phyloP scores from a whole-genome alignment of 2,329 filamentous ascomycete genomes.

The Dothideomycetidae sp. region DNA sequence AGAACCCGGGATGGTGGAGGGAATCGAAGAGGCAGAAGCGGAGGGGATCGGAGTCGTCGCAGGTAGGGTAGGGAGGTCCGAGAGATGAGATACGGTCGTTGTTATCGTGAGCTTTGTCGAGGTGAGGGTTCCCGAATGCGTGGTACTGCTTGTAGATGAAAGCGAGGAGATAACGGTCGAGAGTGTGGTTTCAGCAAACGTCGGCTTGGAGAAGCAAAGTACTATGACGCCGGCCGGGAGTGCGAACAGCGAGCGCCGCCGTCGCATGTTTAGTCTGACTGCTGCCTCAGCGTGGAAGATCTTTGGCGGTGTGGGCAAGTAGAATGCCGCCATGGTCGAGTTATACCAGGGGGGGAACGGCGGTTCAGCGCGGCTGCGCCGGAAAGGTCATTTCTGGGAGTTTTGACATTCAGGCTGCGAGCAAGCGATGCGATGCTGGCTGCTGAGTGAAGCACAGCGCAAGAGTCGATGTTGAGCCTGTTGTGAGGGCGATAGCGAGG shows the following conservation, averaged over 20 bases:
- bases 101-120: neutral
- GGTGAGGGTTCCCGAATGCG: neutral
- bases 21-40: slow-evolving; percentile 2
- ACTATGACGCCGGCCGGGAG: too few relatives aligned
- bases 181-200: neutral
- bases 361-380: slow-evolving; percentile 4
- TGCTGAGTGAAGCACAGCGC: too few relatives aligned
- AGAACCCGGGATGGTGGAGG: slow-evolving; percentile 6
- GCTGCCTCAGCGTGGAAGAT: too few relatives aligned
- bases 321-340: too few relatives aligned
- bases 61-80: neutral
- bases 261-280: too few relatives aligned
- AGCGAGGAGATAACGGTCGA: neutral
- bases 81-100: neutral
- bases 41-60: slow-evolving; percentile 1
- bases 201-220: neutral
- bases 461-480: too few relatives aligned
- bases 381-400: slow-evolving; percentile 2
- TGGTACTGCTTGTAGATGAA: neutral
- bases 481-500: too few relatives aligned
- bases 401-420: too few relatives aligned
- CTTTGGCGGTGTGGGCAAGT: too few relatives aligned
- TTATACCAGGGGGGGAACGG: too few relatives aligned
- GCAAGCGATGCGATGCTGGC: too few relatives aligned
- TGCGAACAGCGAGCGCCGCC: too few relatives aligned